Conservation (phyloP, 2,329 filamentous ascomycete genomes). For the Aureobasidium sp. region DNA sequence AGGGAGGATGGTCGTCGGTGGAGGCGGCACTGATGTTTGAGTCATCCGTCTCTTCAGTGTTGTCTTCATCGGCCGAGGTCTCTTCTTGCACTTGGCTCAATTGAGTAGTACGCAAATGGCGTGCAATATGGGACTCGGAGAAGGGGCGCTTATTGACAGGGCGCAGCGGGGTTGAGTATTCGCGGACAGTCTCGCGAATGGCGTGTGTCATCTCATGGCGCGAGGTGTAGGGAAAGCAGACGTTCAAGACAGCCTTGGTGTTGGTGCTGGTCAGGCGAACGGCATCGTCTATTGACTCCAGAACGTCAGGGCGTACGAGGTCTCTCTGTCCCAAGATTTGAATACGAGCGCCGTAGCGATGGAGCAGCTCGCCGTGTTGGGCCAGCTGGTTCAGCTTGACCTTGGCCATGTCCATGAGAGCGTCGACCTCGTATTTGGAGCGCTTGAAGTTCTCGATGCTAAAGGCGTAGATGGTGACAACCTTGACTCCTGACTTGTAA, state of each 20-base stretch:
- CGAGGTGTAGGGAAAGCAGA: constrained; percentile 97
- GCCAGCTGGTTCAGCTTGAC: constrained; percentile 85
- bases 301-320: constrained; percentile 75
- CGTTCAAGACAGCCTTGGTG: constrained; percentile 68
- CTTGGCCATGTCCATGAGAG: constrained; percentile 95
- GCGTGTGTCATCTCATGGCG: constrained; percentile 90
- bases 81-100: constrained; percentile 32
- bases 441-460: constrained; percentile 99
- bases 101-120: constrained; percentile 60
- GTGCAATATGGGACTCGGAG: constrained; percentile 76
- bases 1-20: constrained; percentile 23
- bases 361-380: constrained; percentile 86
- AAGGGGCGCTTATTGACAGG: constrained; percentile 56
- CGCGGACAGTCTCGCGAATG: constrained; percentile 76
- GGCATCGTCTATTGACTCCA: constrained; percentile 79
- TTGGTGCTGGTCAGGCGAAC: constrained; percentile 83
- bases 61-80: not conserved
- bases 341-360: constrained; percentile 83
- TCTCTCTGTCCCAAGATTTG: constrained; percentile 78
- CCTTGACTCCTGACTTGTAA: constrained; percentile 94
- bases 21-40: constrained; percentile 13
- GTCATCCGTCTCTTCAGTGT: constrained; percentile 14
- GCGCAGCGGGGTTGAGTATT: constrained; percentile 62
- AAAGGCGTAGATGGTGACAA: constrained; percentile 96
- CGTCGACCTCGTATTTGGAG: constrained; percentile 92